Conservation (phyloP, 345 rosid species). For the Theobroma cacao region DNA sequence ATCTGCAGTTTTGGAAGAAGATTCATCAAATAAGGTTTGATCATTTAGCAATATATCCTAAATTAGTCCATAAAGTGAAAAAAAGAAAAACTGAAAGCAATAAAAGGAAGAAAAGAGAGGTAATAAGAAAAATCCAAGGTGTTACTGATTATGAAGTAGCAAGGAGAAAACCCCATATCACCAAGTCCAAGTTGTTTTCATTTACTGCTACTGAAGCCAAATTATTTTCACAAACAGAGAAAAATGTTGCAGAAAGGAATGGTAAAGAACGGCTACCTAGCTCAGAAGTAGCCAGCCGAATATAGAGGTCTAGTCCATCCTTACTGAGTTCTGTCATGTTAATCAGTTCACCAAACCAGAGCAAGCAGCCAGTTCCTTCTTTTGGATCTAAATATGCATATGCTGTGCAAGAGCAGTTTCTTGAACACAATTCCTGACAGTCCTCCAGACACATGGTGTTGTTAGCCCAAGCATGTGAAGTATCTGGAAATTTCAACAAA, state of each 20-base stretch:
- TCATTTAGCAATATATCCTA: neutral
- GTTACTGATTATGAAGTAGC: no score
- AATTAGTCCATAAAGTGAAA: neutral
- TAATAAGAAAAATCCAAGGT: no score
- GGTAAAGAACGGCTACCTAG: slow-evolving; percentile 14
- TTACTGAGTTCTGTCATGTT: slow-evolving; percentile 11
- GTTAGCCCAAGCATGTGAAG: slow-evolving; percentile 20
- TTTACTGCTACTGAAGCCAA: neutral
- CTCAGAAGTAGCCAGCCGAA: slow-evolving; percentile 19
- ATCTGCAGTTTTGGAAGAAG: neutral
- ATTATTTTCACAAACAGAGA: slow-evolving; percentile 4
- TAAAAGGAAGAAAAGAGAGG: no score
- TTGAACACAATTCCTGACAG: slow-evolving; percentile 5
- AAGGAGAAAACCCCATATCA: no score
- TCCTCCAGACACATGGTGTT: slow-evolving; percentile 14
- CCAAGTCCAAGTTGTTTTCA: neutral
- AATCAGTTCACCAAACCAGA: slow-evolving; percentile 24
- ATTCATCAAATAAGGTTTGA: neutral
- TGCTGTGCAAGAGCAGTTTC: slow-evolving; percentile 22
- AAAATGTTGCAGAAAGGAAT: neutral
- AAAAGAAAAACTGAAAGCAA: no score
- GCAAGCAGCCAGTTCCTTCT: slow-evolving; percentile 23
- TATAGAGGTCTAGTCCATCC: slow-evolving; percentile 5
- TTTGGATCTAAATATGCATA: slow-evolving; percentile 13
- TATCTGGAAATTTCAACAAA: slow-evolving; percentile 41